Evolutionary conservation across 768 basidiomycete species (phyloP).

Genomic region (Tylopilus subfusipes): DNA sequence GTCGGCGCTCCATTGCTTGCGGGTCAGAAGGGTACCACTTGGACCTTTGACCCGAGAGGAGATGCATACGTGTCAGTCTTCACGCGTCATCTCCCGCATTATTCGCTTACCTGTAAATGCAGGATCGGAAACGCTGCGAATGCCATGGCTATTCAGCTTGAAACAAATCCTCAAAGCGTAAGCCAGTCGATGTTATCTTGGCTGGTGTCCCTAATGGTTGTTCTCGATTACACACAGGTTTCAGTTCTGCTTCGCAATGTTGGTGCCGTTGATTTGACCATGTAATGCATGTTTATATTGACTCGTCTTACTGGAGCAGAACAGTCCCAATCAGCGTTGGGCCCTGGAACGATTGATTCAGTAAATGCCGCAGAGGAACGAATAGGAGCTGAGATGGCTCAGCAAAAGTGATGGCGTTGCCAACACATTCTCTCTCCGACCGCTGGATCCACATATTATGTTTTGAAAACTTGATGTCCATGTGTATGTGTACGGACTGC

Average conservation of each 20-base stretch:
- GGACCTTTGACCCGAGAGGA: too few species aligned
- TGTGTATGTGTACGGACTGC: too few species aligned
- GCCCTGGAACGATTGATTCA: neutral
- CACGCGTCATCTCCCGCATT: too few species aligned
- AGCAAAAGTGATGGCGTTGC: too few species aligned
- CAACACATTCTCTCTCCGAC: too few species aligned
- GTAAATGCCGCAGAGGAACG: neutral
- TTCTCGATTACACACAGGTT: neutral
- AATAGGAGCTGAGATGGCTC: neutral
- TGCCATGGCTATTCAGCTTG: neutral
- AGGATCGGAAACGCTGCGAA: neutral
- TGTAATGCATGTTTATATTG: neutral
- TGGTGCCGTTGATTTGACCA: neutral
- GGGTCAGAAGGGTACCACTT: too few species aligned
- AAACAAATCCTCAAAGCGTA: neutral
- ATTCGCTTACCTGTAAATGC: too few species aligned
- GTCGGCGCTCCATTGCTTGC: too few species aligned
- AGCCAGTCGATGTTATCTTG: neutral
- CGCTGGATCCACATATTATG: too few species aligned
- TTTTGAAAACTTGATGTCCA: too few species aligned
- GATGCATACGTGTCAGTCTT: too few species aligned
- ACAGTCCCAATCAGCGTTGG: neutral
- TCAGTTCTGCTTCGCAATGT: neutral
- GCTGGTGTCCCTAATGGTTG: neutral
- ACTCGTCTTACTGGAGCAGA: neutral